Percentiles rank a stretch among this genome's conserved stretches.
These are phyloP conservation scores for Pelargonium fulgidum DNA, from an alignment of 441 rosid genomes.

Conservation along the genomic window DNA sequence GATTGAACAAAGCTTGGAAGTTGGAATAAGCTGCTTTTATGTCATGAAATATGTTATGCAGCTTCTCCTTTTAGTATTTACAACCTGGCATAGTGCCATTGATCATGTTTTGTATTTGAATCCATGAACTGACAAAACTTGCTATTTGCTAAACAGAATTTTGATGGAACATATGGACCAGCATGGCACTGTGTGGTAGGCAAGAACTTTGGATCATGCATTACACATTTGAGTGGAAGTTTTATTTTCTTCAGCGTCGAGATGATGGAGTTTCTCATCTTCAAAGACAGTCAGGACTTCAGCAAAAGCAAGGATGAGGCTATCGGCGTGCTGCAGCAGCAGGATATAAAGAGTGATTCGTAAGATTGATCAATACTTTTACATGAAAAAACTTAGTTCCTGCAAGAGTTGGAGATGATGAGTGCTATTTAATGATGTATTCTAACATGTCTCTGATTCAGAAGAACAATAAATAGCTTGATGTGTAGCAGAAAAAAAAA, in stretches of 20 bases:
- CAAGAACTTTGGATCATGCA: slow-evolving; percentile 48
- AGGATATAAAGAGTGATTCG: slow-evolving; percentile 14
- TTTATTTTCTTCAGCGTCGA: slow-evolving; percentile 43
- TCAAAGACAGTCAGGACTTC: slow-evolving; percentile 47
- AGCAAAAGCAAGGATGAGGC: slow-evolving; percentile 41
- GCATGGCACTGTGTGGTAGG: slow-evolving; percentile 56
- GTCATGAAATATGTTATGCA: not conserved
- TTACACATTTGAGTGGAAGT: slow-evolving; percentile 39
- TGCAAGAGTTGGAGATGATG: no score
- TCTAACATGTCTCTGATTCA: no score
- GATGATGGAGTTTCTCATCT: slow-evolving; percentile 47
- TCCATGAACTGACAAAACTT: not conserved
- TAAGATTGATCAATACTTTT: not conserved
- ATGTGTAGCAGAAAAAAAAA: no score
- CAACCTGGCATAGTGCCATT: not conserved
- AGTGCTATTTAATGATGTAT: no score
- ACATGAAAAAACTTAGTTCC: no score
- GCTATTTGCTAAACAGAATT: slow-evolving; percentile 28
- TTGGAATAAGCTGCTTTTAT: no score
- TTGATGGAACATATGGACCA: slow-evolving; percentile 41
- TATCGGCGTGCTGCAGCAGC: slow-evolving; percentile 28
- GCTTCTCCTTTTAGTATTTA: not conserved
- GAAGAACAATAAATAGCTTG: no score
- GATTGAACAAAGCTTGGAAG: no score
- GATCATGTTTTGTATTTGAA: not conserved